phyloP scores from a whole-genome alignment of 2,329 filamentous ascomycete species.

The Aureobasidium lini region DNA sequence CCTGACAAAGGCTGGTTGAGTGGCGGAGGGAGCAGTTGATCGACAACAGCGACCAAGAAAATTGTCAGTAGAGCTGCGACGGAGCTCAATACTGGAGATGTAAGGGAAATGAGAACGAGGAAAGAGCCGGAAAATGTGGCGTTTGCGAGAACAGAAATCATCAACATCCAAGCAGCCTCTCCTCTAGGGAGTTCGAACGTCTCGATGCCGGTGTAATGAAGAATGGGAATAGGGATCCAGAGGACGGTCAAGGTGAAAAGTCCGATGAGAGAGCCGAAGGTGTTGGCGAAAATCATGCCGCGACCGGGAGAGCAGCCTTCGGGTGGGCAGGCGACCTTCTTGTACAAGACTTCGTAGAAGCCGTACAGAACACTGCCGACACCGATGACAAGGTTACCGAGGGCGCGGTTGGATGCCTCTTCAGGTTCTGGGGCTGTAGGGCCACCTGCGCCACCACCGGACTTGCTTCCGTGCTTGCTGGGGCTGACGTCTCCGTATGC shows the following conservation, averaged over 20 bases:
- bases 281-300: constrained; percentile 94
- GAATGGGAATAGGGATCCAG: constrained; percentile 82
- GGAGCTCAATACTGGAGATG: constrained; percentile 75
- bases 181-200: constrained; percentile 74
- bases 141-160: constrained; percentile 76
- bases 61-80: constrained; percentile 93
- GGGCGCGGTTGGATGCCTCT: constrained; percentile 59
- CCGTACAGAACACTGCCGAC: constrained; percentile 87
- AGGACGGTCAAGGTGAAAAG: constrained; percentile 77
- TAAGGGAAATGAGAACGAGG: constrained; percentile 85
- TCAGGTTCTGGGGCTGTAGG: constrained; percentile 36
- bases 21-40: constrained; percentile 68
- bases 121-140: constrained; percentile 90
- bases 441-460: constrained; percentile 46
- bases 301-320: constrained; percentile 76
- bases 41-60: constrained; percentile 87
- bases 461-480: constrained; percentile 48
- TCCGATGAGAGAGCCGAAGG: constrained; percentile 82
- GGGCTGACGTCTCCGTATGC: constrained; percentile 70
- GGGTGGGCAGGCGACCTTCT: constrained; percentile 84
- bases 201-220: constrained; percentile 74
- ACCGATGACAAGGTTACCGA: constrained; percentile 90
- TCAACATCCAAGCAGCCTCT: constrained; percentile 69
- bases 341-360: constrained; percentile 95
- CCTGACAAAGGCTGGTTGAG: constrained; percentile 64